Evolutionary conservation across 192 early-diverging fungal species (phyloP), one percentile per base, ranked within the genome.

Genomic region (Globomyces pollinis-pini): DNA sequence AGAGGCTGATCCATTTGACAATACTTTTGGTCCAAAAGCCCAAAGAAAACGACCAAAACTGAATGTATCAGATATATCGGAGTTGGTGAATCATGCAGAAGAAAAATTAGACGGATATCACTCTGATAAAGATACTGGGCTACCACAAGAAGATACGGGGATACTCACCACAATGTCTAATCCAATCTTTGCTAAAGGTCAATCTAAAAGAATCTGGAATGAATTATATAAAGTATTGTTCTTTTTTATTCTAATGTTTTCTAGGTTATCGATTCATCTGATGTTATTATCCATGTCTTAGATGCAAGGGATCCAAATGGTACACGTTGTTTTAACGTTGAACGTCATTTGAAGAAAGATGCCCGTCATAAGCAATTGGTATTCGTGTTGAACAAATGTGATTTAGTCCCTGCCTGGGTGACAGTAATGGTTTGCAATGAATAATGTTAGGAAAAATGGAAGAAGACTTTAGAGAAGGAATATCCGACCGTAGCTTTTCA

Each of bases 401-500:
- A 99, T 77, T 74, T 99, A 59, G 91, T 99, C 3, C 96, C 96
- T 16, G 96, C 94, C 20, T 99, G 96, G 96, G 92, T 92, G 18
- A 97, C 96, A 29, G 89, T 87, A 69, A 63, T 76, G 74, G 26
- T 54, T 63, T 11, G 43, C 24, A 28, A 16, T 34, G 53, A 7
- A 16, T 60, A 38, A 30, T 60, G 32, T 24, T 29, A 88, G 87
- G 88, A 86, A 13, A 88, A 89, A 59, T 99, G 96, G 96, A 94
- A 96, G 51, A 86, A 86, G 60, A 79, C 78, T 41, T 78, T 99
- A 3, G 96, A 93, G 16, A 80, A 83, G 63, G 89, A 93, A 61
- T 84, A 89, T 60, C 96, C 96, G 21, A 97, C 96, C 3, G 80
- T 99, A 24, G 96, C 96, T 2, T 99, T 99, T 85, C 96, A 99